phyloP scores from a whole-genome alignment of 164 flowering plant species.

The Tetracentron sinense region DNA sequence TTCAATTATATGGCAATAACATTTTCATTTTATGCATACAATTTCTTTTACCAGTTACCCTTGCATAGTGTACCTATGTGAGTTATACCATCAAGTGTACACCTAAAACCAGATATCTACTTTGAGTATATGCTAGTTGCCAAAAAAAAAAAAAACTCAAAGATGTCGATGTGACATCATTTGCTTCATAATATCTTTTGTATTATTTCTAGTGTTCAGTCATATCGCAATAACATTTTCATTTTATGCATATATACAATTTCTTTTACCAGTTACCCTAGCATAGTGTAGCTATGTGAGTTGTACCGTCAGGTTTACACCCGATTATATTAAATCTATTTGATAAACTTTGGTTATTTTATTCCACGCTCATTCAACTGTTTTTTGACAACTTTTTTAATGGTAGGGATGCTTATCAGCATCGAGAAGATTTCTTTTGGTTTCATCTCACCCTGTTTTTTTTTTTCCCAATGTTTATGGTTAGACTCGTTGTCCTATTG shows the following conservation, averaged over 20 bases:
- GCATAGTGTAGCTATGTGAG: background rate
- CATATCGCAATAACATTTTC: too few species aligned
- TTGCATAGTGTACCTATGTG: background rate
- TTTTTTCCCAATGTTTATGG: too few species aligned
- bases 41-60: background rate
- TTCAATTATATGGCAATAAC: too few species aligned
- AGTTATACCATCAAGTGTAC: background rate
- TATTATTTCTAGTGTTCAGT: background rate
- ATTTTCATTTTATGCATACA: background rate
- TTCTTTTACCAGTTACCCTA: background rate
- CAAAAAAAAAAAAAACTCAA: constrained; percentile 38
- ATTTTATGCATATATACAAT: background rate
- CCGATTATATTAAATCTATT: background rate
- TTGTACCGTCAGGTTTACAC: background rate
- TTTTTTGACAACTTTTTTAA: too few species aligned
- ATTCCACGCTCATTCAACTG: too few species aligned
- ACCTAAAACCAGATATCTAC: constrained; percentile 14
- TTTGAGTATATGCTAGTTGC: constrained; percentile 14
- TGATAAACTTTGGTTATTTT: too few species aligned
- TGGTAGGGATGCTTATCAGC: background rate
- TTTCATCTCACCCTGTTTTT: too few species aligned
- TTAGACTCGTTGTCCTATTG: too few species aligned
- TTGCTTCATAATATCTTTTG: constrained; percentile 50
- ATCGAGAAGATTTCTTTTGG: too few species aligned
- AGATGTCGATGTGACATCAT: constrained; percentile 31